A percentile compares a stretch with the other conserved stretches of the same genome.
These are phyloP conservation scores for Calcarisporium arbuscula DNA, from an alignment of 2,329 filamentous ascomycete genomes.

Conservation along the genomic window DNA sequence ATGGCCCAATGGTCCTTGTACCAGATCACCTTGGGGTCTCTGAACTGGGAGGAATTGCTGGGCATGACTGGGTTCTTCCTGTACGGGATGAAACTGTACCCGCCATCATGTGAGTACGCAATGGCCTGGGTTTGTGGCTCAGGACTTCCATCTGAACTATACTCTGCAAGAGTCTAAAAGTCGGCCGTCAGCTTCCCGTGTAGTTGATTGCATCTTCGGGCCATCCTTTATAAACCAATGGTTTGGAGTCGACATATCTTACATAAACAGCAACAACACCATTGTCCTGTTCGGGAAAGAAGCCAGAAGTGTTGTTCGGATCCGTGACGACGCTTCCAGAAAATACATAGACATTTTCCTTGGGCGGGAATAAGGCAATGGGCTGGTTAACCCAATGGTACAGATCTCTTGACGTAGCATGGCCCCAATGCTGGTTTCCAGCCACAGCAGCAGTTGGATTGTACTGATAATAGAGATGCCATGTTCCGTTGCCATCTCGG, in stretches of 20 bases:
- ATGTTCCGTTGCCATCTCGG: constrained; percentile 47
- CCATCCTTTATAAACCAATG: background rate
- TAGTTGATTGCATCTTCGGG: constrained; percentile 7
- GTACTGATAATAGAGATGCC: constrained; percentile 62
- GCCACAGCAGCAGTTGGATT: constrained; percentile 32
- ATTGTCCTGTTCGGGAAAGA: constrained; percentile 54
- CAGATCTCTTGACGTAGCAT: constrained; percentile 55
- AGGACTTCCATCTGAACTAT: constrained; percentile 7
- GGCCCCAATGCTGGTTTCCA: constrained; percentile 62
- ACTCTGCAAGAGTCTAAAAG: constrained; percentile 17
- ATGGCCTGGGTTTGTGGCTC: constrained; percentile 48
- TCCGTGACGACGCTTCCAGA: constrained; percentile 54
- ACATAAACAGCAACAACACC: constrained; percentile 50
- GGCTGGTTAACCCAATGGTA: constrained; percentile 61
- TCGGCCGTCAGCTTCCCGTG: background rate
- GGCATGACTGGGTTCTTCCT: constrained; percentile 53
- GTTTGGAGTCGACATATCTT: constrained; percentile 10
- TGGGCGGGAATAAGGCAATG: constrained; percentile 50
- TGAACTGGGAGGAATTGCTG: constrained; percentile 49
- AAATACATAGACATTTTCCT: constrained; percentile 39
- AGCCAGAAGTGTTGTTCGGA: constrained; percentile 57
- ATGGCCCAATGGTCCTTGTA: constrained; percentile 52
- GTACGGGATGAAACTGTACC: constrained; percentile 56
- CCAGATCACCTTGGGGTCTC: constrained; percentile 60
- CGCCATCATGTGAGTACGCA: constrained; percentile 55